Base-by-base conservation (phyloP, 352 stramenopile genomes). In the Globisporangium perplexum region DNA sequence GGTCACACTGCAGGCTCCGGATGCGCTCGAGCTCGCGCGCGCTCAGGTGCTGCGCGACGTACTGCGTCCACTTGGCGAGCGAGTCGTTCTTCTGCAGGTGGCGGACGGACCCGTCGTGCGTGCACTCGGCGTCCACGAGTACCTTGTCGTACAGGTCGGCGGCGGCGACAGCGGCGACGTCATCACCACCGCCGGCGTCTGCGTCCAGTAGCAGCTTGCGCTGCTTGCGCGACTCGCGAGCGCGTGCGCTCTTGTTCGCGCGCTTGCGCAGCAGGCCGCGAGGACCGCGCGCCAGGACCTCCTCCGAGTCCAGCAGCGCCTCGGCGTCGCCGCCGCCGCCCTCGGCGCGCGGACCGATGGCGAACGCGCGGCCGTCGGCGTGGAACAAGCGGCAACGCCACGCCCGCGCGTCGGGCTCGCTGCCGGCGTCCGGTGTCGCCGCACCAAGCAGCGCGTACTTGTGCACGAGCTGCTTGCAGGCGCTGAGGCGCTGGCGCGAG, bases 401-500 rank as follows among this genome's bases (percentile, higher is more conserved):
- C 11, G 59, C 14, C 17, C n/a, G 18, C 39, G 11, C 6, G 12
- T n/a, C 14, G 18, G 15, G 8, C 31, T 36, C 28, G n/a, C n/a
- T n/a, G n/a, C n/a, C n/a, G n/a, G n/a, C n/a, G n/a, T n/a, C n/a
- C n/a, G n/a, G n/a, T n/a, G n/a, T n/a, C n/a, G n/a, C n/a, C n/a
- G n/a, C n/a, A n/a, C n/a, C n/a, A n/a, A n/a, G n/a, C n/a, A 97
- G 77, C 41, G 93, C 69, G 76, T 98, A 98, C 59, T 98, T 98
- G 62, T 96, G 68, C 17, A 98, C 70, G 22, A 98, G 77, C 55
- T 89, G 84, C 38, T 87, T 90, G 56, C 87, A 96, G 2, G 93
- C 76, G 22, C 72, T 71, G 41, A 98, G 78, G 53, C 95, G 74
- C 47, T 74, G 60, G 23, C 79, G 67, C 20, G 86, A 97, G 55